These are phyloP conservation scores for Tulasnella sp. DNA, from an alignment of 768 basidiomycete species.

Conservation along the genomic window DNA sequence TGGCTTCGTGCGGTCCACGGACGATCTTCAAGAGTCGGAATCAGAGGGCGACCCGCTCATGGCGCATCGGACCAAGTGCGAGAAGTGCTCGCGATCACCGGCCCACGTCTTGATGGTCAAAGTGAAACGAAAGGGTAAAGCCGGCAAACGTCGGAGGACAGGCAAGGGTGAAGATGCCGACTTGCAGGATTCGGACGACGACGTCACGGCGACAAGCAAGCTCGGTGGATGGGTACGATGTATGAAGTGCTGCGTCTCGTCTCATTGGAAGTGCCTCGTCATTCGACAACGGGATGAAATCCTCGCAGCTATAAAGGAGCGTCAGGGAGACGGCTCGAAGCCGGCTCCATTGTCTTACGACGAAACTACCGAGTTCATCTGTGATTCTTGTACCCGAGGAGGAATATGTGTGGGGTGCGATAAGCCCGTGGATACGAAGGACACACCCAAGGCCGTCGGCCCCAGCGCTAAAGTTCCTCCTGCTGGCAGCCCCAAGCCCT, in stretches of 20 bases:
- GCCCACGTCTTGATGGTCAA: conserved; percentile 40
- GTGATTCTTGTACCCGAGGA: conserved; percentile 62
- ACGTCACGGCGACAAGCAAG: conserved; percentile 36
- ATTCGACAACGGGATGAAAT: conserved; percentile 59
- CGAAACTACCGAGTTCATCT: conserved; percentile 70
- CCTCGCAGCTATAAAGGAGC: conserved; percentile 41
- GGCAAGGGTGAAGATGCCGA: conserved; percentile 33
- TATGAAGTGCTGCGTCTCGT: conserved; percentile 62
- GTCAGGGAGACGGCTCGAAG: conserved; percentile 26
- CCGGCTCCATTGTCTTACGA: conserved; percentile 36
- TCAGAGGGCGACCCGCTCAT: conserved; percentile 34
- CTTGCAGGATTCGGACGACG: conserved; percentile 46
- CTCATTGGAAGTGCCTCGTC: conserved; percentile 69
- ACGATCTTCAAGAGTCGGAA: conserved; percentile 36
- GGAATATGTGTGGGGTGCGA: conserved; percentile 66
- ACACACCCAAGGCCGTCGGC: conserved; percentile 18
- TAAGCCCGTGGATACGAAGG: conserved; percentile 28
- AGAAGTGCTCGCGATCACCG: conserved; percentile 55
- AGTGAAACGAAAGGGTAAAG: conserved; percentile 29
- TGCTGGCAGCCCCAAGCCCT: neutral
- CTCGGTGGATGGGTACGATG: conserved; percentile 81
- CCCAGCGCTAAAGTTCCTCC: neutral
- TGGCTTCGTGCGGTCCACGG: conserved; percentile 36
- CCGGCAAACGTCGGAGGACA: conserved; percentile 28
- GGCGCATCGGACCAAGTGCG: conserved; percentile 54